Evolutionary conservation across 352 stramenopile genomes (phyloP).

Genomic region (Globisporangium okanoganense): DNA sequence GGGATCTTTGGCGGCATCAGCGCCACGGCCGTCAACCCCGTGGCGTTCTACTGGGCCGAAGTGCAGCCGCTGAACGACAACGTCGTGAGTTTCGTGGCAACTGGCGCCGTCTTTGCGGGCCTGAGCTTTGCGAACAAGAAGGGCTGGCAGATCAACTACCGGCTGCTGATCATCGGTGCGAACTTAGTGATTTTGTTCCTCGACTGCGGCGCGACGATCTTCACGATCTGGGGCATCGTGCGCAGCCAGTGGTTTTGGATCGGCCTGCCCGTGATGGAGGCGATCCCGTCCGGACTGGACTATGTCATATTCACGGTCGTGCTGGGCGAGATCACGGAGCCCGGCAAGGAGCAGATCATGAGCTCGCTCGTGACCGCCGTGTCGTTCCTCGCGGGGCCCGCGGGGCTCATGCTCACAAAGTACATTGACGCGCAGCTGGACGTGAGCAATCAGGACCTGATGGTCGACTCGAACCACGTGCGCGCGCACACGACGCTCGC

Average conservation of each 20-base stretch:
- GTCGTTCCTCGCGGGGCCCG: slow-evolving; percentile 33
- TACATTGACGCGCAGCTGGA: slow-evolving; percentile 48
- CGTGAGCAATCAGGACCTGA: slow-evolving; percentile 26
- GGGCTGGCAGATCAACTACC: slow-evolving; percentile 41
- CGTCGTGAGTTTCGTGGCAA: slow-evolving; percentile 47
- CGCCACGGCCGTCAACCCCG: slow-evolving; percentile 34
- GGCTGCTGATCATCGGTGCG: slow-evolving; percentile 27
- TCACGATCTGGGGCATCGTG: slow-evolving; percentile 55
- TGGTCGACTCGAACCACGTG: slow-evolving; percentile 33
- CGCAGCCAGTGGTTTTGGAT: slow-evolving; percentile 66
- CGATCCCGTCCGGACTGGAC: slow-evolving; percentile 42
- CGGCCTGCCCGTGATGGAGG: slow-evolving; percentile 50
- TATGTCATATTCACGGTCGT: slow-evolving; percentile 47
- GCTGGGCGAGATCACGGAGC: slow-evolving; percentile 41
- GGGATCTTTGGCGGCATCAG: slow-evolving; percentile 35
- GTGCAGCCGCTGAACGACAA: slow-evolving; percentile 56
- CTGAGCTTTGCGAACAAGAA: slow-evolving; percentile 34
- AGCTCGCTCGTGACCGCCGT: slow-evolving; percentile 41
- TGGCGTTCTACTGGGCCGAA: slow-evolving; percentile 44
- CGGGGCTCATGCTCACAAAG: slow-evolving; percentile 48
- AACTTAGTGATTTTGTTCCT: slow-evolving; percentile 31
- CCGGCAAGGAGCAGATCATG: slow-evolving; percentile 21
- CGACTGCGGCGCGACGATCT: slow-evolving; percentile 39
- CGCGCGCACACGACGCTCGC: slow-evolving; percentile 30
- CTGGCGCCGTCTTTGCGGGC: slow-evolving; percentile 20